Evolutionary conservation across 2,329 filamentous ascomycete species (phyloP), one percentile per base, ranked within the genome.

Genomic region (Venturia oleaginea): DNA sequence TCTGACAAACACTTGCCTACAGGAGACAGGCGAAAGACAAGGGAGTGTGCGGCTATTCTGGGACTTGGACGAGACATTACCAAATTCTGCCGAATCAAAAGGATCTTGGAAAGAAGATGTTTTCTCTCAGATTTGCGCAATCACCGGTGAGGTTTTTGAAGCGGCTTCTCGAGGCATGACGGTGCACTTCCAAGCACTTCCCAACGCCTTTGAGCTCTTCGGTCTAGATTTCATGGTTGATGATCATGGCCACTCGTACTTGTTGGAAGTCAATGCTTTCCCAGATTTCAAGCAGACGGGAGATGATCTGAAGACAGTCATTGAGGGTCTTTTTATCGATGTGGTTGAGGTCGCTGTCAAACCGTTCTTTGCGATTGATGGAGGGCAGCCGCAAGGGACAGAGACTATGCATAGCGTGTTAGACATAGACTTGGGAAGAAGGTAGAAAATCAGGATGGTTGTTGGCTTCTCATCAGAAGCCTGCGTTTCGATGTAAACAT

Each of bases 241-340:
- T 71, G 81, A 73, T 0, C 71, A 74, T 10, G 87, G 85, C 0
- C 80, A 71, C 3, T 84, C 86, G 3, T 97, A 87, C 86, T 74
- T 99, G 71, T 78, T 99, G 65, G 94, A 99, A 78, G 84, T 96
- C 38, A 99, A 99, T 78, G 91, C 93, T 0, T 99, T 96, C 76
- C 94, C 94, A 11, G 94, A 99, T 77, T 97, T 97, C 72, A 86
- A 84, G 72, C 93, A 97, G 83, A 96, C 92, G 19, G 94, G 94
- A 0, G 82, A 83, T 8, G 87, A 89, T 65, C 76, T 96, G 68
- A 85, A 82, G 72, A 83, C 78, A 0, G 76, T 97, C 48, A 87
- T 99, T 30, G 83, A 80, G 24, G 88, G 86, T 8, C 80, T 99
- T 68, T 94, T 95, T 81, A 82, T 85, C 70, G 89, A 85, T 13